These are phyloP conservation scores for Micromonas commoda DNA, from an alignment of 139 green algal genomes.

Conservation along the genomic window DNA sequence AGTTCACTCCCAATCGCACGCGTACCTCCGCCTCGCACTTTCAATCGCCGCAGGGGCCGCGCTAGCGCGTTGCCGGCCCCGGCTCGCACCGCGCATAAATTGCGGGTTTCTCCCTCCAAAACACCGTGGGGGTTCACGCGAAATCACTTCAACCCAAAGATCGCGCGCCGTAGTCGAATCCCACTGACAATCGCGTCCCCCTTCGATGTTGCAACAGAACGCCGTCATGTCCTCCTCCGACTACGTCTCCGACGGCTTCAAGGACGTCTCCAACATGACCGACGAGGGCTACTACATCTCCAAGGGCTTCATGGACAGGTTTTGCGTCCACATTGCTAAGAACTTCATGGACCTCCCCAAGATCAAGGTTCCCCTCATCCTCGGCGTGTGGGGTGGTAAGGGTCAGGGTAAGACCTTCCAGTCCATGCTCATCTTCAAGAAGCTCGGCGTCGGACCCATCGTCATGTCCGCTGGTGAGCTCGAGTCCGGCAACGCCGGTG, in stretches of 20 bases:
- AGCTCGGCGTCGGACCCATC: conserved; percentile 92
- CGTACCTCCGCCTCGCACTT: neutral
- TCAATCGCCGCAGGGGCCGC: neutral
- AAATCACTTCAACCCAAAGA: neutral
- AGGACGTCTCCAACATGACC: conserved; percentile 79
- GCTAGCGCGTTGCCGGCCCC: no score
- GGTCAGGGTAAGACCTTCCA: conserved; percentile 99
- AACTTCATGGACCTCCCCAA: conserved; percentile 94
- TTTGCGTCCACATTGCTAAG: conserved; percentile 90
- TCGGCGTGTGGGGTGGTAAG: conserved; percentile 98
- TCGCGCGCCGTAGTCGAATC: neutral
- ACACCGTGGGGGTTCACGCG: no score
- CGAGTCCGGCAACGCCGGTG: conserved; percentile 95
- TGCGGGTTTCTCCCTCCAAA: no score
- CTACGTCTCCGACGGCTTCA: conserved; percentile 71
- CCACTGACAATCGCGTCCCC: neutral
- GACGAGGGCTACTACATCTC: conserved; percentile 94
- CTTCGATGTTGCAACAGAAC: conserved; percentile 43
- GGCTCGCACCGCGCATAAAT: no score
- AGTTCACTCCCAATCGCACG: neutral
- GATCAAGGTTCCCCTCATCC: conserved; percentile 91
- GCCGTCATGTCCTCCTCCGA: conserved; percentile 77
- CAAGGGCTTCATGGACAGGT: conserved; percentile 94
- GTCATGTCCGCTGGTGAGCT: conserved; percentile 98
- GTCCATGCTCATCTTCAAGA: conserved; percentile 92